Evolutionary conservation across 1,284 basidiomycete species (phyloP).

Genomic region (Tylopilus sp.): DNA sequence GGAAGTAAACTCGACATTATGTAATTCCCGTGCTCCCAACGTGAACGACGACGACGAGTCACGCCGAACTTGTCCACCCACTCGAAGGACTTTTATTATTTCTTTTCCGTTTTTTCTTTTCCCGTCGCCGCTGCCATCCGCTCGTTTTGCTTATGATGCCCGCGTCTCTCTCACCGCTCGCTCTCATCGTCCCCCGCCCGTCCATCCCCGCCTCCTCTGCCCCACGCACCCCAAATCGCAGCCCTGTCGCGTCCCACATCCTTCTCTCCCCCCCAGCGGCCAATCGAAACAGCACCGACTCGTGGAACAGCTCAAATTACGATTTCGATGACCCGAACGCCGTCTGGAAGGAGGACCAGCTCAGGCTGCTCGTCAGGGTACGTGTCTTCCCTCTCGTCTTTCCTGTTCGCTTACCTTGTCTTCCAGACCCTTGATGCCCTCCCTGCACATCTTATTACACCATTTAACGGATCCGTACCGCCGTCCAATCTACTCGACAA

Average conservation of each 20-base stretch:
- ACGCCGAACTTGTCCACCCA: constrained; percentile 23
- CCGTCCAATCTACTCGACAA: constrained; percentile 87
- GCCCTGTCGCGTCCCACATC: constrained; percentile 57
- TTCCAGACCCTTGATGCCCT: constrained; percentile 78
- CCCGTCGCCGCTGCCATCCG: constrained; percentile 37
- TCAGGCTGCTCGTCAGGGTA: constrained; percentile 73
- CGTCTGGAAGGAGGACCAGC: constrained; percentile 81
- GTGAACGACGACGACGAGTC: constrained; percentile 42
- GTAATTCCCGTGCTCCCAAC: constrained; percentile 28
- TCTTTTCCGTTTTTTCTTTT: constrained; percentile 5
- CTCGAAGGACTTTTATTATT: constrained; percentile 31
- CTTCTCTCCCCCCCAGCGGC: constrained; percentile 59
- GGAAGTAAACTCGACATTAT: constrained; percentile 39
- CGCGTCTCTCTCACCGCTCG: constrained; percentile 57
- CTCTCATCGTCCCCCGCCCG: constrained; percentile 67
- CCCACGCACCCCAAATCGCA: constrained; percentile 63
- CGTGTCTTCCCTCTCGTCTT: constrained; percentile 36
- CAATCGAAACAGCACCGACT: constrained; percentile 80
- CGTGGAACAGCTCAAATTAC: constrained; percentile 83
- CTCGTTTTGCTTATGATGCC: constrained; percentile 45
- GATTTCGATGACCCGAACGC: constrained; percentile 66
- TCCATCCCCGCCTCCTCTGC: constrained; percentile 55
- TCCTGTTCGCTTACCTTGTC: constrained; percentile 14
- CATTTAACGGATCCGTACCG: constrained; percentile 82
- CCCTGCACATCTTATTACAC: constrained; percentile 83